phyloP scores from a whole-genome alignment of 2,329 filamentous ascomycete species.

The Phoma sp. region DNA sequence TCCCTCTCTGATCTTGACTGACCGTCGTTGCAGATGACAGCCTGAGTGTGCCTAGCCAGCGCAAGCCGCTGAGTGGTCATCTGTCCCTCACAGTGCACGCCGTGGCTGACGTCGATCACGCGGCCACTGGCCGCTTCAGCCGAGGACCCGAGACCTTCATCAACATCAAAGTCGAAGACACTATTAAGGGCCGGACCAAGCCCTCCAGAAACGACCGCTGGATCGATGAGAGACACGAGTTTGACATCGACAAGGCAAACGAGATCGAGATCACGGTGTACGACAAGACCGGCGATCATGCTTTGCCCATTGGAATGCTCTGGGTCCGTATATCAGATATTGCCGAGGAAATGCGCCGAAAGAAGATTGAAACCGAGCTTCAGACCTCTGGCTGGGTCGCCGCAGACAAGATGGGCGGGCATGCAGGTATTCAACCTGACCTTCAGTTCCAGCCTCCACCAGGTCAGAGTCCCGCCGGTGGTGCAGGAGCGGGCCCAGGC shows the following conservation, averaged over 20 bases:
- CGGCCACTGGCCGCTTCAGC: slow-evolving; percentile 79
- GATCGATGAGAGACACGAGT: slow-evolving; percentile 88
- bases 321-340: slow-evolving; percentile 98
- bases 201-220: slow-evolving; percentile 86
- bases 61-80: slow-evolving; percentile 93
- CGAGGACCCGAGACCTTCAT: slow-evolving; percentile 94
- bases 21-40: slow-evolving; percentile 77
- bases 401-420: slow-evolving; percentile 87
- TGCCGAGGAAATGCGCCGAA: slow-evolving; percentile 94
- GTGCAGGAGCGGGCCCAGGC: slow-evolving; percentile 46
- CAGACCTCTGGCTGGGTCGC: slow-evolving; percentile 96
- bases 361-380: slow-evolving; percentile 95
- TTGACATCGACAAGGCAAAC: slow-evolving; percentile 97
- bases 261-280: slow-evolving; percentile 98
- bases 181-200: slow-evolving; percentile 85
- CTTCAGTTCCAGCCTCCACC: slow-evolving; percentile 61
- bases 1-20: background rate
- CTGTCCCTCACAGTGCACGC: slow-evolving; percentile 84
- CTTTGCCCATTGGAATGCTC: slow-evolving; percentile 89
- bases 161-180: slow-evolving; percentile 95
- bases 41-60: slow-evolving; percentile 90
- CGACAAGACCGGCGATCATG: slow-evolving; percentile 87
- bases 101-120: slow-evolving; percentile 94
- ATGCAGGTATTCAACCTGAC: slow-evolving; percentile 58
- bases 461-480: slow-evolving; percentile 48